Base-by-base conservation (phyloP, 257 asterid species). In the Hygrophila difformis region DNA sequence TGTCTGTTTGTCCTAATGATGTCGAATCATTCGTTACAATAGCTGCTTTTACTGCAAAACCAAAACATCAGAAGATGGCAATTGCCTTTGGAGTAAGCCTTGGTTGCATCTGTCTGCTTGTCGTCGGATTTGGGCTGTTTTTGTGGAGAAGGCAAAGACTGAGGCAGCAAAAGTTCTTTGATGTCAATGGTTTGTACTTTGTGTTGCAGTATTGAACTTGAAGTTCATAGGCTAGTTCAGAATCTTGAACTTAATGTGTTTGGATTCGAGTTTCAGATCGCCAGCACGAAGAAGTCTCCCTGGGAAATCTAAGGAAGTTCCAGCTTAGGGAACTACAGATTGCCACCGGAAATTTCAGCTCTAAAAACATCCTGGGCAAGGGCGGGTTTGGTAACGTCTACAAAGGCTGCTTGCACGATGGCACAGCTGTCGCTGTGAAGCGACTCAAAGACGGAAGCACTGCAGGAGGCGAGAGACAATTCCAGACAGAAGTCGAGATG, bases 381-480 rank as follows among this genome's bases (percentile, higher is more conserved):
- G 99, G 99, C 33, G 99, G 99, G 13, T 86, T 75, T 54, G 99
- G 99, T 11, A 46, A 86, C 11, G 99, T 91, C 29, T 91, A 91
- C 70, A 86, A 82, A 71, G 99, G 99, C 16, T 43, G 28, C 47
- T 75, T 91, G 18, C 71, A 31, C 13, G 93, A 86, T 26, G 96
- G 96, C 26, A 82, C 95, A 8, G 66, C 78, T 3, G 88, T 91
- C 52, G 99, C 99, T 11, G 96, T 91, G 20, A 91, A 91, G 72
- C 60, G 95, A 61, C 84, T 91, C 3, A 80, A 91, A 51, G 99
- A 91, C 42, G 97, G 99, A 0, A 68, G 69, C 57, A 76, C 94
- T 0, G 54, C 74, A 0, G 94, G 94, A 1, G 99, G 97, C 8
- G 93, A 80, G 62, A 58, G 72, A 51, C 99, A 91, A 52, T 91